Evolutionary conservation across 148 eudicot genomes (phyloP), one percentile per base, ranked within the genome.

Genomic region (Diospyros kaki): DNA sequence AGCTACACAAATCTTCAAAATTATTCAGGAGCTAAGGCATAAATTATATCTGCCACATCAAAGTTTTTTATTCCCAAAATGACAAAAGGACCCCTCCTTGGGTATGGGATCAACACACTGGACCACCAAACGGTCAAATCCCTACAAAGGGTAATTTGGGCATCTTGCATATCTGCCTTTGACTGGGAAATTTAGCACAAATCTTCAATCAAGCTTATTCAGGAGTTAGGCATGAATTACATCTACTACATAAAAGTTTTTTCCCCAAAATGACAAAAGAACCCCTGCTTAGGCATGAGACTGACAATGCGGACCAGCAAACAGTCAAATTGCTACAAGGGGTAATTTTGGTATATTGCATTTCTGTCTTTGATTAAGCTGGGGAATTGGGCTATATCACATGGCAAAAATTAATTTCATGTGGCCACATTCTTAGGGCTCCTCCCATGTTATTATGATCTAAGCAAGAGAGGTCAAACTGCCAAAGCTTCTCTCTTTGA

Each of bases 341-440:
- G 89, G 76, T 68, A 80, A 2, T 79, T 73, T 77, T 74, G 89
- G 56, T 38, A 73, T 56, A 15, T 66, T 73, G 8, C 65, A 42
- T 41, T 1, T 43, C 40, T 66, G 44, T 78, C 52, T 64, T 55
- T 74, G 82, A 67, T 86, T 81, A 56, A 77, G 84, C 85, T 83
- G 82, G 89, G 81, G 76, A 84, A 76, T 70, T 73, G 80, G 81
- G 81, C 59, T 59, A 38, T 69, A 70, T 84, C 93, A 91, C 97
- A 81, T 91, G 97, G 87, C 64, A 72, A 48, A 78, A 78, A 80
- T 80, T 80, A 84, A 80, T 43, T 81, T 83, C 94, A 89, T 83
- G 89, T 85, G 89, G 44, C 76, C 94, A 86, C 90, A 83, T 88
- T 88, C 85, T 82, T 74, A 73, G 74, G 81, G 44, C 77, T 82